Evolutionary conservation across 257 asterid species (phyloP).

Genomic region (Fraxinus excelsior): DNA sequence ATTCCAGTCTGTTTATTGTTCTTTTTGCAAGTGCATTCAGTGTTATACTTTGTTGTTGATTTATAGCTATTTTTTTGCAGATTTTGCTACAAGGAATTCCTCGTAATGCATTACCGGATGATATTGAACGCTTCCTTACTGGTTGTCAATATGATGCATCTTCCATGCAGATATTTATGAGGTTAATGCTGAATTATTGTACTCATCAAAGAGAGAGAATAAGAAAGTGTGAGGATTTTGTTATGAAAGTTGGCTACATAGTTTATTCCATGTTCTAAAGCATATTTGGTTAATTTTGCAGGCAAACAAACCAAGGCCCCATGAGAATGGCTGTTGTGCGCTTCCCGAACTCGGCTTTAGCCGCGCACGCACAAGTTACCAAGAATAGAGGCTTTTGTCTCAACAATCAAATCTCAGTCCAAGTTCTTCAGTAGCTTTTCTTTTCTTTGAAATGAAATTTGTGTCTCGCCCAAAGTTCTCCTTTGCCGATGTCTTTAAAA

Average conservation of each 20-base stretch:
- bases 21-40: background rate
- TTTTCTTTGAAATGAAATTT: conserved; percentile 6
- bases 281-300: conserved; percentile 32
- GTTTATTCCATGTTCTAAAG: conserved; percentile 2
- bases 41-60: background rate
- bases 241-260: background rate
- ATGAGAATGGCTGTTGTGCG: conserved; percentile 55
- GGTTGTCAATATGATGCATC: conserved; percentile 74
- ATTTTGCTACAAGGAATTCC: conserved; percentile 67
- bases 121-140: conserved; percentile 76
- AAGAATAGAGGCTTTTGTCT: conserved; percentile 76
- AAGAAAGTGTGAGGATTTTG: too few relatives aligned
- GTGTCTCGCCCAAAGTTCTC: background rate
- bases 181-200: conserved; percentile 36
- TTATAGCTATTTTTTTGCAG: conserved; percentile 35
- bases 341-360: conserved; percentile 67
- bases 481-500: background rate
- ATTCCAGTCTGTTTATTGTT: background rate
- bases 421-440: conserved; percentile 55
- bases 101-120: conserved; percentile 62
- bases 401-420: conserved; percentile 61
- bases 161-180: conserved; percentile 42
- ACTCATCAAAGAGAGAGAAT: background rate
- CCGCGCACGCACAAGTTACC: conserved; percentile 68
- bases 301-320: conserved; percentile 39